Base-by-base conservation (phyloP, 441 rosid genomes). In the Populus hybrid region DNA sequence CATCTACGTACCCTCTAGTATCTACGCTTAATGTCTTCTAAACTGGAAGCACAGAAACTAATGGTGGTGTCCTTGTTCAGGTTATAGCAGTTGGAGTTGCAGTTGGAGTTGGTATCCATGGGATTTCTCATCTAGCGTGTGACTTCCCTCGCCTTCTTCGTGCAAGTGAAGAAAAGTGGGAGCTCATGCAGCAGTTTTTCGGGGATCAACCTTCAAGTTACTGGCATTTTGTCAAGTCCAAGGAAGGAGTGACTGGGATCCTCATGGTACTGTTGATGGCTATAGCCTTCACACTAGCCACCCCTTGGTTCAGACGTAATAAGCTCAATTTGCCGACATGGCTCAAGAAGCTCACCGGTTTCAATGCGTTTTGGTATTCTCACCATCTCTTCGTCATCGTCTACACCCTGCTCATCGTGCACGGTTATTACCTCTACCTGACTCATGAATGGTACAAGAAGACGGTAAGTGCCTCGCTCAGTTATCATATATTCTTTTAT, bases 281-380 rank as follows among this genome's bases (percentile, higher is more conserved):
- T 18, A 90, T 95, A 76, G 97, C 99, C 3, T 93, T 92, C 81
- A 91, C 97, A 6, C 80, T 95, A 5, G 99, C 98, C 69, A 82
- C 94, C 6, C 94, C 98, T 32, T 92, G 98, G 96, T 95, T 95
- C 78, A 85, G 99, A 76, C 88, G 95, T 24, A 89, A 84, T 86
- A 90, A 83, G 86, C 89, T 91, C 76, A 89, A 88, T 66, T 77
- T 93, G 59, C 98, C 97, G n/a, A 87, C 78, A 0, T 84, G 86
- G 71, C 85, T 95, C n/a, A 90, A 85, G 84, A 92, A 86, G 77
- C 92, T 95, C 64, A 92, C 97, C 0, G 99, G 99, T 34, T 95
- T 93, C 78, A 95, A 95, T 64, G 97, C 99, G 71, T 95, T 95
- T 72, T 95, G 99, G 99, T 95, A 95, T 78, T 89, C 99, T 8